Percentiles rank a stretch among this genome's conserved stretches.
Evolutionary conservation across 2,329 filamentous ascomycete species (phyloP).

Genomic region (Epichloe uncinata): DNA sequence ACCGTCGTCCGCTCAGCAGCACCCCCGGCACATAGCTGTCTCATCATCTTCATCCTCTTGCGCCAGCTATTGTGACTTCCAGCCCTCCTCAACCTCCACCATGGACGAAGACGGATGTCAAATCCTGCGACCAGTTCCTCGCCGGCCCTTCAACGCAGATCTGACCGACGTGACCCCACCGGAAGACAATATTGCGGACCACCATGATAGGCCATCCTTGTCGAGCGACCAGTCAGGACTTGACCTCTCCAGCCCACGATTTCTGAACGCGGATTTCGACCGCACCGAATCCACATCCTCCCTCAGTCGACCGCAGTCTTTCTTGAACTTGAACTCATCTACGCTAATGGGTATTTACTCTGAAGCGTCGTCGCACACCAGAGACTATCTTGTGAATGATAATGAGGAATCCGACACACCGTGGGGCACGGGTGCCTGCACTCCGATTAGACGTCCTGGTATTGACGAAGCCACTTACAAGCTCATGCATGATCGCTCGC

Average conservation of each 20-base stretch:
- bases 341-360: slow-evolving; percentile 89
- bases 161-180: slow-evolving; percentile 33
- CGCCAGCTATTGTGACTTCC: background rate
- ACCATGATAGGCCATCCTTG: slow-evolving; percentile 11
- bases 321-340: slow-evolving; percentile 75
- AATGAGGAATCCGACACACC: slow-evolving; percentile 51
- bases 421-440: slow-evolving; percentile 66
- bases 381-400: slow-evolving; percentile 25
- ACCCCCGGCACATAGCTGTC: background rate
- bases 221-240: slow-evolving; percentile 11
- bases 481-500: slow-evolving; percentile 28
- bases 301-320: slow-evolving; percentile 59
- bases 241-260: slow-evolving; percentile 21
- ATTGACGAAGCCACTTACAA: slow-evolving; percentile 31
- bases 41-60: background rate
- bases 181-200: slow-evolving; percentile 20
- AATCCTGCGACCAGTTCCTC: slow-evolving; percentile 56
- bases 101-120: slow-evolving; percentile 35
- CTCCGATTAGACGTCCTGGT: slow-evolving; percentile 37
- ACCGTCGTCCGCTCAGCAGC: background rate
- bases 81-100: background rate
- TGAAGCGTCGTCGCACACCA: slow-evolving; percentile 41
- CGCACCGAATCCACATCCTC: slow-evolving; percentile 19
- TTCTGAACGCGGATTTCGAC: slow-evolving; percentile 32
- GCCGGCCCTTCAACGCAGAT: slow-evolving; percentile 54